Evolutionary conservation across 257 asterid genomes (phyloP), one percentile per base, ranked within the genome.

Genomic region (Paulownia fortunei): DNA sequence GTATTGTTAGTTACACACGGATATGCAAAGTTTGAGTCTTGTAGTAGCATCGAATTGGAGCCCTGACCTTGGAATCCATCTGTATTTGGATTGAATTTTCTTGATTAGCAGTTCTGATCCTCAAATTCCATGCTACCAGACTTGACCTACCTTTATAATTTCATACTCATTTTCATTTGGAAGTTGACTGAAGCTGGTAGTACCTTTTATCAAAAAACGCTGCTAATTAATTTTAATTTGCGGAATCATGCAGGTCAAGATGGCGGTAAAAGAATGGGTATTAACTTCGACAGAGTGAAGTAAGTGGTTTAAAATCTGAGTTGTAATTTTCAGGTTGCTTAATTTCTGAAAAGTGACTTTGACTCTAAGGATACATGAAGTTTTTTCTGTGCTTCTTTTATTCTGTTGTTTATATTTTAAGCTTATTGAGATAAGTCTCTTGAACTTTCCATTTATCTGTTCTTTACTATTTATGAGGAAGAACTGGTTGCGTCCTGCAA

Each of bases 191-290:
- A n/a, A n/a, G n/a, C n/a, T n/a, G n/a, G n/a, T n/a, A n/a, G n/a
- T n/a, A n/a, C n/a, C n/a, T n/a, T n/a, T n/a, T n/a, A n/a, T n/a
- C n/a, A n/a, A n/a, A n/a, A n/a, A n/a, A n/a, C n/a, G n/a, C n/a
- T n/a, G n/a, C n/a, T 80, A 9, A 79, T 63, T 44, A 26, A 10
- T 67, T 74, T 68, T 81, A 15, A n/a, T 69, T 72, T 76, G 49
- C 61, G 46, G 60, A 59, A 71, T 83, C 59, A 49, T 83, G 83
- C 91, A 91, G 98, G 96, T 71, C 96, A 95, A 83, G 99, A 95
- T 88, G 98, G 96, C 26, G 93, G 97, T 65, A 93, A 93, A 82
- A 82, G 99, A 66, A 95, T 95, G 98, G 98, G 99, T 36, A 85
- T 95, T 16, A 90, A 91, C 73, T 95, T 95, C 77, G 99, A 95